phyloP scores from a whole-genome alignment of 129 eudicot genomes.

The Lonicera japonica region DNA sequence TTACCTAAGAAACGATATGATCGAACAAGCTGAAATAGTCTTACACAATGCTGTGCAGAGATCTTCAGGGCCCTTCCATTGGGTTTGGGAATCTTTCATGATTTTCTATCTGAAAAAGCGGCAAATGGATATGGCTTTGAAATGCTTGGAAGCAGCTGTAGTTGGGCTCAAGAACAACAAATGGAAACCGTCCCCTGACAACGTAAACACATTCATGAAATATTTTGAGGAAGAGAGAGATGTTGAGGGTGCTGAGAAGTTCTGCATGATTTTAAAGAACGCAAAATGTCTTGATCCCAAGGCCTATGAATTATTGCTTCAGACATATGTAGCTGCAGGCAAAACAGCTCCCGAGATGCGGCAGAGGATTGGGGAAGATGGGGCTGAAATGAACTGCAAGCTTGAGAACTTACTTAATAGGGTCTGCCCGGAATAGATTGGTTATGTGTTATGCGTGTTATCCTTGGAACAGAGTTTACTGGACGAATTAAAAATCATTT shows the following conservation, averaged over 20 bases:
- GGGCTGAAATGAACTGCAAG: slow-evolving; percentile 32
- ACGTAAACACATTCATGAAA: slow-evolving; percentile 27
- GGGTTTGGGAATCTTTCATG: slow-evolving; percentile 29
- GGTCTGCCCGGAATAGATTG: slow-evolving; percentile 33
- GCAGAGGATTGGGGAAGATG: slow-evolving; percentile 47
- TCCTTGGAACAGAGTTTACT: neutral
- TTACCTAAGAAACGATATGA: slow-evolving; percentile 41
- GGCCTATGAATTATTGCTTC: slow-evolving; percentile 39
- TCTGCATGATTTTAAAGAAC: slow-evolving; percentile 38
- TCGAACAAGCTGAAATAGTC: slow-evolving; percentile 56
- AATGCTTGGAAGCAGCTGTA: slow-evolving; percentile 44
- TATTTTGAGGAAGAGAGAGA: slow-evolving; percentile 44
- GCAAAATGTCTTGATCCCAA: slow-evolving; percentile 35
- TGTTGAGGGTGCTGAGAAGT: slow-evolving; percentile 47
- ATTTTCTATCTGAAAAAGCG: slow-evolving; percentile 21
- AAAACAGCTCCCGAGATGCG: slow-evolving; percentile 31
- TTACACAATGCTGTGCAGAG: slow-evolving; percentile 26
- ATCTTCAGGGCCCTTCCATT: slow-evolving; percentile 35
- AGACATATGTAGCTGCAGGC: slow-evolving; percentile 48
- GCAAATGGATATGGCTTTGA: slow-evolving; percentile 35
- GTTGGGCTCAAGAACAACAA: slow-evolving; percentile 20
- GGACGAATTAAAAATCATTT: too few relatives aligned
- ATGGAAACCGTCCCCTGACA: slow-evolving; percentile 29
- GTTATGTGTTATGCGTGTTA: neutral
- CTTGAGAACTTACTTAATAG: slow-evolving; percentile 42